Evolutionary conservation across 176 grass and related monocot species (phyloP), one percentile per base, ranked within the genome.

Genomic region (Oryza glaberrima): DNA sequence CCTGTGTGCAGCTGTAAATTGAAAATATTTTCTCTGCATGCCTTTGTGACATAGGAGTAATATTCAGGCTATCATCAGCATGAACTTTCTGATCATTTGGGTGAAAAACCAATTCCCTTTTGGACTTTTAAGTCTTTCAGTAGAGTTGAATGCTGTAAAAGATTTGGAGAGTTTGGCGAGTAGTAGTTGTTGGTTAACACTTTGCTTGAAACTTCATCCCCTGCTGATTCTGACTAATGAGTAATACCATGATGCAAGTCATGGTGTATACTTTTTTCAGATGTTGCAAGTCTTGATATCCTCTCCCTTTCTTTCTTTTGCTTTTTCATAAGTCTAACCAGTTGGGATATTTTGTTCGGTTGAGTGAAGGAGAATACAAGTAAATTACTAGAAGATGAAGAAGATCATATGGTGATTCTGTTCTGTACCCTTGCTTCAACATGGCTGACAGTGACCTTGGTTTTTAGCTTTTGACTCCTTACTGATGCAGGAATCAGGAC

Each of bases 201-300:
- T 61, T 72, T 45, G 26, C 58, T 16, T n/a, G 28, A 75, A 65
- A 48, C 58, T 19, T 75, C 12, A 51, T 66, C 22, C 81, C 70
- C 38, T 75, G 23, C 58, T 63, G 58, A 63, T 36, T 75, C 73
- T 75, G 22, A 65, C 76, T 17, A 30, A 17, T 46, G 32, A 25
- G 17, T 44, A 46, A 3, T 14, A 12, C 26, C 16, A 52, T 2
- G 25, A 19, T 54, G 73, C 25, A 40, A 15, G 6, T 81, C 51
- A 38, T 54, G 17, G 20, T 70, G 11, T 15, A 9, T 81, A 49
- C 40, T 5, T 30, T 36, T 22, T n/a, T 12, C 28, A 52, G 40
- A 4, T 6, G 4, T 22, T 25, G 25, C 66, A 41, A 70, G 67
- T 41, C 22, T 41, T 72, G 32, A 20, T 7, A 23, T 58, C 11